Evolutionary conservation across 306 rosid genomes (phyloP).

Genomic region (Abrus pulchellus): DNA sequence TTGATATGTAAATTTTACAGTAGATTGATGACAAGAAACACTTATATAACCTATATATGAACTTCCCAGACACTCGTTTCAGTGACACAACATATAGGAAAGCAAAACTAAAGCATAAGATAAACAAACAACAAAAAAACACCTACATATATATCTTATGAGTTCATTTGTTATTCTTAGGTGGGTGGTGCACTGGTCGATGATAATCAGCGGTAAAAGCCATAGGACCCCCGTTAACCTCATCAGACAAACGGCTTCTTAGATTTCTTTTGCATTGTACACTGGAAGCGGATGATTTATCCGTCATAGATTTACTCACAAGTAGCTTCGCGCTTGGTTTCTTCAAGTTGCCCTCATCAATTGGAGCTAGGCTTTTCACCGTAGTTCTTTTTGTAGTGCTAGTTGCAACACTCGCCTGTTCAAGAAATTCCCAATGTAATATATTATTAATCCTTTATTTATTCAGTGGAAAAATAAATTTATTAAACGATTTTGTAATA

Average conservation of each 20-base stretch:
- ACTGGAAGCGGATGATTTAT: not conserved
- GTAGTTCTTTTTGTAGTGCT: not conserved
- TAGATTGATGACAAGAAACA: constrained; percentile 10
- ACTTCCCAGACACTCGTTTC: constrained; percentile 1
- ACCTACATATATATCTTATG: not conserved
- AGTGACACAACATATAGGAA: constrained; percentile 33
- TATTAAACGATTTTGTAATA: not conserved
- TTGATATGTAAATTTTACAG: not conserved
- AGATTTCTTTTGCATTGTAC: constrained; percentile 26
- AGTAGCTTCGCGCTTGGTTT: constrained; percentile 10
- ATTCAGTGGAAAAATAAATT: not conserved
- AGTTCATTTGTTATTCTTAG: constrained; percentile 60
- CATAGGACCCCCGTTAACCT: constrained; percentile 44
- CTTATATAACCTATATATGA: not conserved
- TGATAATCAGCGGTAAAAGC: constrained; percentile 66
- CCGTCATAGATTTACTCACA: constrained; percentile 21
- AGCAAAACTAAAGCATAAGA: not conserved
- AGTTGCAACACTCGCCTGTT: constrained; percentile 42
- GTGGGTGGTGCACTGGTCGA: constrained; percentile 67
- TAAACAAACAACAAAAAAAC: not conserved
- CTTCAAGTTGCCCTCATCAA: constrained; percentile 24
- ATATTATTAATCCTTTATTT: not conserved
- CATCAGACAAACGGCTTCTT: constrained; percentile 40
- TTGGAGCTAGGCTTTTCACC: constrained; percentile 37
- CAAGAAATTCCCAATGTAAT: not conserved